Evolutionary conservation across 192 early-diverging fungal species (phyloP), one percentile per base, ranked within the genome.

Genomic region (Backusella westeae): DNA sequence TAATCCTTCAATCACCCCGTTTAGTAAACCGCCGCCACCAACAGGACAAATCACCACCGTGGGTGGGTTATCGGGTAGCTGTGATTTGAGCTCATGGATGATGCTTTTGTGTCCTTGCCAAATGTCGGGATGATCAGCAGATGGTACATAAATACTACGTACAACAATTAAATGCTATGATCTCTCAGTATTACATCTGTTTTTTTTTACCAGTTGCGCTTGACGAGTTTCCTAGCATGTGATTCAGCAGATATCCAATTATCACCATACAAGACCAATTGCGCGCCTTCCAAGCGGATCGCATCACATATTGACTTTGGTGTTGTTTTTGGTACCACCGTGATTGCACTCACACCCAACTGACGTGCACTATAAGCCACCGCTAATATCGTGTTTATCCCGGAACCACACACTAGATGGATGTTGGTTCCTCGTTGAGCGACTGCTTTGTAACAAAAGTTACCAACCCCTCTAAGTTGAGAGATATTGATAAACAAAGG

Each of bases 11-110:
- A 94, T 87, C 12, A 94, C 69, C 12, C 93, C 93, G 23, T 90
- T 89, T 36, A 94, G 79, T 73, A 92, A 74, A 0, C 90, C 93
- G 32, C 93, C 93, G 36, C 93, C 91, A 6, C 93, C 93, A 5
- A 94, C 91, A 2, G 87, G 78, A 39, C 85, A 85, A 59, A 94
- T 78, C 38, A 94, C 85, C 3, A 87, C 93, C 21, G 87, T 87
- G 7, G 93, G 93, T 9, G 87, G 80, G 14, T 79, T 70, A 34
- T 81, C 83, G 29, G 80, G 84, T 14, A 94, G 75, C 75, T 94
- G 91, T 5, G 84, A 69, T 53, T 86, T 87, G n/a, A 94, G 81
- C 77, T 94, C 93, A 9, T 85, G 67, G 2, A 90, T 78, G 34
- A 94, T 85, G 41, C 88, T 88, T 0, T 88, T 84, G 71, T 92